Conservation (phyloP, 306 rosid species). For the Sicyos edulis region DNA sequence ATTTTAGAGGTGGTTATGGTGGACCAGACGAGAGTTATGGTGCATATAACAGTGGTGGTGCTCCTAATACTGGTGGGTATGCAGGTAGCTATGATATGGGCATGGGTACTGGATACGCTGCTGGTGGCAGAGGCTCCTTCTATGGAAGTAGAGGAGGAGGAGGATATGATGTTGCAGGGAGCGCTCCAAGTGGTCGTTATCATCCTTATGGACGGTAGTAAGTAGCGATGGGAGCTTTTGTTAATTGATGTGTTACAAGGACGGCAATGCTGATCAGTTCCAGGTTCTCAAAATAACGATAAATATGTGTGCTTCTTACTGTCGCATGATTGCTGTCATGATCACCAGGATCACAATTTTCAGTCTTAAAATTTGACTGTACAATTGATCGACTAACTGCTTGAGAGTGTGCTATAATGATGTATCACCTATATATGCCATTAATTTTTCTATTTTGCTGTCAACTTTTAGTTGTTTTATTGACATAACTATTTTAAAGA, state of each 20-base stretch:
- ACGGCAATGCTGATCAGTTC: not conserved
- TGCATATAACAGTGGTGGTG: constrained; percentile 51
- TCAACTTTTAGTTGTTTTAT: not conserved
- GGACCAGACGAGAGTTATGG: constrained; percentile 76
- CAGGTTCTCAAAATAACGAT: not conserved
- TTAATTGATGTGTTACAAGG: constrained; percentile 11
- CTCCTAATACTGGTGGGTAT: constrained; percentile 53
- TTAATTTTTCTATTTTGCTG: constrained; percentile 17
- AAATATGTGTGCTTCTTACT: constrained; percentile 12
- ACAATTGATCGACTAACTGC: constrained; percentile 21
- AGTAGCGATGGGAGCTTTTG: constrained; percentile 18
- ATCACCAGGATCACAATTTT: constrained; percentile 10
- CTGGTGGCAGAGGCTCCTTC: constrained; percentile 65
- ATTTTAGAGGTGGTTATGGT: constrained; percentile 73
- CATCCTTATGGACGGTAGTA: constrained; percentile 92
- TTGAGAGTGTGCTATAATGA: constrained; percentile 18
- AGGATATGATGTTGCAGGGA: constrained; percentile 64
- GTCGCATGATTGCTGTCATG: constrained; percentile 3
- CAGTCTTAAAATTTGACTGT: constrained; percentile 20
- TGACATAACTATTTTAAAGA: constrained; percentile 6
- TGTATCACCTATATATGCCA: constrained; percentile 8
- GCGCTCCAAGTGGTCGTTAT: constrained; percentile 70
- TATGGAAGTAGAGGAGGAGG: constrained; percentile 70
- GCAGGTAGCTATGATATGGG: constrained; percentile 30
- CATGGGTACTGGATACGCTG: constrained; percentile 47